These are phyloP conservation scores for Spiromastix sp. DNA, from an alignment of 2,329 filamentous ascomycete species.

Conservation along the genomic window DNA sequence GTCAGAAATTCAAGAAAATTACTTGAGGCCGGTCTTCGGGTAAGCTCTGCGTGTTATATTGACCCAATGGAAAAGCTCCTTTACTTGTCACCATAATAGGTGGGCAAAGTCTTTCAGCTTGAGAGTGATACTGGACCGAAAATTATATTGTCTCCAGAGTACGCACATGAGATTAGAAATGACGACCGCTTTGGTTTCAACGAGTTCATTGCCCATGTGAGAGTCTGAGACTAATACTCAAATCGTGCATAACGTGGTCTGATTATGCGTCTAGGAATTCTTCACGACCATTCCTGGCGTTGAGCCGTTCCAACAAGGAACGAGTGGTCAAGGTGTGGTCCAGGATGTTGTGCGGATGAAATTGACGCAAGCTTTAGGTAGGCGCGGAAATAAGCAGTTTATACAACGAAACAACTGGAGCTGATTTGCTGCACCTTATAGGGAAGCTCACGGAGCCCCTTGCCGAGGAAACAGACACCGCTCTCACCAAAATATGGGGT, in stretches of 20 bases:
- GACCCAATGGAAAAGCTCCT: conserved; percentile 4
- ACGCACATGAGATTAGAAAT: conserved; percentile 17
- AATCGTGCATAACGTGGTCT: no score
- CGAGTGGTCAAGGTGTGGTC: conserved; percentile 9
- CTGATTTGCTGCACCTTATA: background rate
- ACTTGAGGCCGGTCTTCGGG: conserved; percentile 2
- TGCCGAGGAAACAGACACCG: conserved; percentile 5
- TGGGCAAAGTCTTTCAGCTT: conserved; percentile 10
- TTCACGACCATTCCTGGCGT: conserved; percentile 6
- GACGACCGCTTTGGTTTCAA: conserved; percentile 11
- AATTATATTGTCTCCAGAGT: conserved; percentile 13
- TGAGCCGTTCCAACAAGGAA: conserved; percentile 8
- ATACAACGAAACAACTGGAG: background rate
- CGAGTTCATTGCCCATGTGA: no score
- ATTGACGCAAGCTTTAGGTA: conserved; percentile 17
- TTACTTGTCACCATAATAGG: conserved; percentile 11
- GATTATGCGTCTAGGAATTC: conserved; percentile 11
- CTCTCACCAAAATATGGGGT: conserved; percentile 9
- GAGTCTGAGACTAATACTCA: no score
- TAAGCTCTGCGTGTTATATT: conserved; percentile 7
- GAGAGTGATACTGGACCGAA: conserved; percentile 14
- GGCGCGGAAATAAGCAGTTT: background rate
- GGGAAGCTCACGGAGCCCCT: conserved; percentile 10
- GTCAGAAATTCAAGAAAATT: conserved; percentile 8
- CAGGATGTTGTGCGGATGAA: conserved; percentile 15